Evolutionary conservation across 345 rosid species (phyloP), one percentile per base, ranked within the genome.

Genomic region (Corchorus capsularis): DNA sequence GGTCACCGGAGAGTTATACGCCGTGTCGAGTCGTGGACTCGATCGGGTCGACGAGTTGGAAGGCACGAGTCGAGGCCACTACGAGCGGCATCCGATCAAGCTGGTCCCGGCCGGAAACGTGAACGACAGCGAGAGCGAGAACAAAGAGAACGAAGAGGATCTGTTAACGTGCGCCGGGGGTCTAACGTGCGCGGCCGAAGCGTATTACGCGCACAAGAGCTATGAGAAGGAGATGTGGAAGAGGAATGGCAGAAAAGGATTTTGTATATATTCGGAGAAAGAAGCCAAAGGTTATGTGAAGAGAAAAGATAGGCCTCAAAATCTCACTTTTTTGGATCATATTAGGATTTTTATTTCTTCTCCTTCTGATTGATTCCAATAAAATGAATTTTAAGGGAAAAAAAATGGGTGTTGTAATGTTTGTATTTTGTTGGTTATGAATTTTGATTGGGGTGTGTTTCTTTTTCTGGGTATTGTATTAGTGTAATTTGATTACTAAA

Each of bases 1-100:
- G 7, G 92, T 93, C 11, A 72, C 86, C 22, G 98, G 98, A 3
- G 98, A 93, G 85, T 73, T 93, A 49, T 93, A 93, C 87, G 87
- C 93, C 19, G 94, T 93, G 17, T 80, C 94, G 3, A 64, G 74
- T 3, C 69, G 80, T 0, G 98, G 91, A 12, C 89, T 93, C 2
- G 50, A 78, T 4, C 85, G 92, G 10, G 79, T 93, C 11, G 98
- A 93, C 64, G 96, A 93, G 63, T 83, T 93, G 32, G 98, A 93
- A 77, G 98, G 98, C 55, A 89, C 88, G 5, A 79, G 37, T 14
- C 81, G 85, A 3, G 91, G 91, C 0, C 97, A 93, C 83, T 91
- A 91, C 87, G 85, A 84, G 45, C 50, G 95, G 22, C 82, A 75
- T 5, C 87, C 83, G 14, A 85, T 93, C 34, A 76, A 62, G 11